These are phyloP conservation scores for Grosmannia huntii DNA, from an alignment of 2,329 filamentous ascomycete species.

Conservation along the genomic window DNA sequence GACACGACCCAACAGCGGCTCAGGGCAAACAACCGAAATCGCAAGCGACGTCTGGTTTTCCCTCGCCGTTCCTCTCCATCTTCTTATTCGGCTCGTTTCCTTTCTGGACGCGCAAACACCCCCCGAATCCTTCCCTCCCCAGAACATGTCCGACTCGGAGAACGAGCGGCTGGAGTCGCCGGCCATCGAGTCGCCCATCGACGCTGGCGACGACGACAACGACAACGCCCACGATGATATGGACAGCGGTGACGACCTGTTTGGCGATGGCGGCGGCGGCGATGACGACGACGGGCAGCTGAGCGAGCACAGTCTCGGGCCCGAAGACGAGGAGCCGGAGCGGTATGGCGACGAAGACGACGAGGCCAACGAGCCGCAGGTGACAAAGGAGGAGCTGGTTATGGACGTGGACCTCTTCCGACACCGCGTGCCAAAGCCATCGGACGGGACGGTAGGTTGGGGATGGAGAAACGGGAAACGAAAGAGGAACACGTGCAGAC, in stretches of 20 bases:
- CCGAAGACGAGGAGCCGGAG: slow-evolving; percentile 32
- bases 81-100: too few species aligned
- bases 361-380: slow-evolving; percentile 24
- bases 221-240: slow-evolving; percentile 1
- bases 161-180: slow-evolving; percentile 10
- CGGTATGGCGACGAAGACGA: slow-evolving; percentile 29
- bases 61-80: too few species aligned
- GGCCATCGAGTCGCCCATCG: slow-evolving; percentile 5
- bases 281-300: slow-evolving; percentile 49
- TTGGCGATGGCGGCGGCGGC: slow-evolving; percentile 27
- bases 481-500: slow-evolving; percentile 2
- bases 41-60: too few species aligned
- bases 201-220: slow-evolving; percentile 4
- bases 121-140: too few species aligned
- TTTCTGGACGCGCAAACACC: too few species aligned
- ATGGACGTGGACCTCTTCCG: slow-evolving; percentile 53
- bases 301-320: slow-evolving; percentile 47
- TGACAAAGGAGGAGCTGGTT: slow-evolving; percentile 42
- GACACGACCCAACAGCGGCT: too few species aligned
- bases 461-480: too few species aligned
- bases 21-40: too few species aligned
- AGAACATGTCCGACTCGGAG: slow-evolving; percentile 11
- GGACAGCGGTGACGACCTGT: slow-evolving; percentile 11
- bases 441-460: slow-evolving; percentile 51
- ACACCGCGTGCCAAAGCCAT: slow-evolving; percentile 57